Percentiles rank a stretch among this genome's conserved stretches.
These are phyloP conservation scores for Penicillium cataractarum DNA, from an alignment of 495 filamentous ascomycete species.

Conservation along the genomic window DNA sequence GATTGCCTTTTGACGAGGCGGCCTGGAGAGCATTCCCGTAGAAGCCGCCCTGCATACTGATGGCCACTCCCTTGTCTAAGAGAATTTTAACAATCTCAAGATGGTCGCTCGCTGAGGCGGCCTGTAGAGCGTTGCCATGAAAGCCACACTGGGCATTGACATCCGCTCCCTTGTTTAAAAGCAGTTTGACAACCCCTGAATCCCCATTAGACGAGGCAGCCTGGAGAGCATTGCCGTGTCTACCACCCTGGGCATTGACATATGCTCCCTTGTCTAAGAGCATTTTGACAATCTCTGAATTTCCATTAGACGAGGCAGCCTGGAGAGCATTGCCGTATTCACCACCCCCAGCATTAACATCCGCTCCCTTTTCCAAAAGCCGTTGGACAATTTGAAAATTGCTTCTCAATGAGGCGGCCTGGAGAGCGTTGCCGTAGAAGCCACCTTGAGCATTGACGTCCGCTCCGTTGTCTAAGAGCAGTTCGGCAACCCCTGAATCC, in stretches of 20 bases:
- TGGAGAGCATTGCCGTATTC: not conserved
- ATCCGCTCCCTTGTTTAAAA: not conserved
- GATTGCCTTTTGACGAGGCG: not conserved
- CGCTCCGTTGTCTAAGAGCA: not conserved
- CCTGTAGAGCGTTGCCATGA: not conserved
- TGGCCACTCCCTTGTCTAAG: not conserved
- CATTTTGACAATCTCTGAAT: not conserved
- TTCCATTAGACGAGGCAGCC: not conserved
- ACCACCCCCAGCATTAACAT: not conserved
- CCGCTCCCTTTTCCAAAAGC: not conserved
- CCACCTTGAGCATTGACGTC: not conserved
- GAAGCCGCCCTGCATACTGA: not conserved
- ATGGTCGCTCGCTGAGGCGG: not conserved
- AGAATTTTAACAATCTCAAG: not conserved
- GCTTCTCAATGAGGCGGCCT: not conserved
- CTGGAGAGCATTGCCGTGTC: not conserved
- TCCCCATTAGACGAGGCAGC: not conserved
- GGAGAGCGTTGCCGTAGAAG: not conserved
- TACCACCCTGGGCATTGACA: not conserved
- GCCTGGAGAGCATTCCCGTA: not conserved
- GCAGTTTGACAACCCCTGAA: not conserved
- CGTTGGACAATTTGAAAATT: not conserved
- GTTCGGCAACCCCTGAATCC: not conserved
- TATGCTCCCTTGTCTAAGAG: not conserved
- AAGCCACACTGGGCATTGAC: not conserved